A percentile compares a stretch with the other conserved stretches of the same genome.
Conservation (phyloP, 306 rosid species). For the Glycine tomentella region DNA sequence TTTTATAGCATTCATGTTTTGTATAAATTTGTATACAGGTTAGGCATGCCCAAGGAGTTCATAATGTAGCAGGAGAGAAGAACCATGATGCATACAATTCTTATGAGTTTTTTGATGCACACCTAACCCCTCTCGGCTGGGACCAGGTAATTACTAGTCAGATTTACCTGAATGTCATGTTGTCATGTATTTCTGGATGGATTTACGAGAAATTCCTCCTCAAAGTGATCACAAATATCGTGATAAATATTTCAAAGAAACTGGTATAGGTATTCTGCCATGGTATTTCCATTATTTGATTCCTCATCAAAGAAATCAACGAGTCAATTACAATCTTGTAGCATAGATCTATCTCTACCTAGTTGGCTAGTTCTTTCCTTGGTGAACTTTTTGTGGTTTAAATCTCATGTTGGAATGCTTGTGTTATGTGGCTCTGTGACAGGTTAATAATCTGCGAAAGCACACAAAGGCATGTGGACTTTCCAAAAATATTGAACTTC, state of each 20-base stretch:
- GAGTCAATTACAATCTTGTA: neutral
- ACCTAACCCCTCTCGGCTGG: constrained; percentile 87
- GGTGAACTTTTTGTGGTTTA: neutral
- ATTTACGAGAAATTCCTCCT: constrained; percentile 12
- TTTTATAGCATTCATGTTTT: constrained; percentile 1
- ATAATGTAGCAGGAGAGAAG: constrained; percentile 81
- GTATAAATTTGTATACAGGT: constrained; percentile 59
- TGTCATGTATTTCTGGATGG: neutral
- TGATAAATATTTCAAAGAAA: constrained; percentile 8
- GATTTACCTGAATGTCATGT: constrained; percentile 12
- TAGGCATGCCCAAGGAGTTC: constrained; percentile 92
- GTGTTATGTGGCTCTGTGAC: constrained; percentile 35
- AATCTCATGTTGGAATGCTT: constrained; percentile 18
- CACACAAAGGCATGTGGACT: constrained; percentile 75
- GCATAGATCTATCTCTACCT: constrained; percentile 19
- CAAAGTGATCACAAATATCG: constrained; percentile 17
- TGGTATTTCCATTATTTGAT: constrained; percentile 32
- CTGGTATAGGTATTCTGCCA: constrained; percentile 11
- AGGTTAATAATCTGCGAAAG: constrained; percentile 78
- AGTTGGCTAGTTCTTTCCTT: constrained; percentile 1
- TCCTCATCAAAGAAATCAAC: constrained; percentile 1
- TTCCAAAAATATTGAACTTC: constrained; percentile 68
- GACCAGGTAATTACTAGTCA: constrained; percentile 63
- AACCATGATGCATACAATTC: constrained; percentile 63
- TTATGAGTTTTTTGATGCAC: constrained; percentile 73